Percentiles rank a stretch among this genome's conserved stretches.
Evolutionary conservation across 2,329 filamentous ascomycete genomes (phyloP).

Genomic region (Sporothrix brasiliensis): DNA sequence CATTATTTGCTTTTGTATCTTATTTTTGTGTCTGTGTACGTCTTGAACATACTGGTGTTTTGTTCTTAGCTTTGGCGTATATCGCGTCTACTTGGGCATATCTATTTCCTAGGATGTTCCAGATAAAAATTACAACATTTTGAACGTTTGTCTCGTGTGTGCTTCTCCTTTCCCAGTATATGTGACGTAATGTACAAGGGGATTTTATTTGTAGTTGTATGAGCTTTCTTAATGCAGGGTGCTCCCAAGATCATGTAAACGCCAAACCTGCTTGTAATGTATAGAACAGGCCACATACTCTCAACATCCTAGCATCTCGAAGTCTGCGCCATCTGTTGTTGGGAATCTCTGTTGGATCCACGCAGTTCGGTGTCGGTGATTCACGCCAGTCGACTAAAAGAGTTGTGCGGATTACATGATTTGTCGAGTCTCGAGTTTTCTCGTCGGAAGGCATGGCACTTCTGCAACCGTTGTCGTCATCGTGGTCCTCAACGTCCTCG

Average conservation of each 20-base stretch:
- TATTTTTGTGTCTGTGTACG: not conserved
- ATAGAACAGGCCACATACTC: constrained; percentile 13
- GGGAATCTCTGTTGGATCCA: not conserved
- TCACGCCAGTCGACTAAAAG: too few species aligned
- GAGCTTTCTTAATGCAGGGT: constrained; percentile 14
- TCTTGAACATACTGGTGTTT: not conserved
- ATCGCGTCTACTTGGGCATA: not conserved
- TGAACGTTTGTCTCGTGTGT: not conserved
- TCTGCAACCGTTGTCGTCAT: not conserved
- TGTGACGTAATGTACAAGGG: constrained; percentile 23
- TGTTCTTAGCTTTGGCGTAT: not conserved
- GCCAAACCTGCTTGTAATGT: constrained; percentile 11
- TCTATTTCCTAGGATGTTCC: not conserved
- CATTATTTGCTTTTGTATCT: not conserved
- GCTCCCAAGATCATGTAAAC: constrained; percentile 9
- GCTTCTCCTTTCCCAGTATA: not conserved
- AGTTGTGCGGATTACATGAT: too few species aligned
- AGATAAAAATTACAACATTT: not conserved
- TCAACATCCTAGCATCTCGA: not conserved
- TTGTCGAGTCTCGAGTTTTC: not conserved
- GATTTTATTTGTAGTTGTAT: constrained; percentile 19
- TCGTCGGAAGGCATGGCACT: not conserved
- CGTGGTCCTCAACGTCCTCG: not conserved
- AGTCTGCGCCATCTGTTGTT: not conserved
- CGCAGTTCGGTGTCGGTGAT: too few species aligned